These are phyloP conservation scores for Erysimum cheiranthoides DNA, from an alignment of 345 rosid genomes.

Conservation along the genomic window DNA sequence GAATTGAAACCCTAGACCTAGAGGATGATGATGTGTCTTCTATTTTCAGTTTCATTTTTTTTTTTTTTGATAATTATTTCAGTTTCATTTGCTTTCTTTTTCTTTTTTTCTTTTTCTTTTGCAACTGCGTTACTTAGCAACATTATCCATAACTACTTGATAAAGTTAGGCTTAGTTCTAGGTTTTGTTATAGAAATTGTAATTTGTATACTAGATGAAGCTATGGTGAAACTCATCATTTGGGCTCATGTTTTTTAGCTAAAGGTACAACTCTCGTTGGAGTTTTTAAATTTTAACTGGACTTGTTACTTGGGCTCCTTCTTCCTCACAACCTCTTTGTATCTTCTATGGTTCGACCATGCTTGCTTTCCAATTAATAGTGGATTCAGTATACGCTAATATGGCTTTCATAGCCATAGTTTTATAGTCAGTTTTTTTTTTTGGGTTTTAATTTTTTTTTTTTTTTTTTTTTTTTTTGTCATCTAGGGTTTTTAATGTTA, in stretches of 20 bases:
- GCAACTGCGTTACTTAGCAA: not conserved
- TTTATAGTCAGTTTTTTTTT: too few relatives aligned
- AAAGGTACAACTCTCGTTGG: not conserved
- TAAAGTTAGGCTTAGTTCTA: not conserved
- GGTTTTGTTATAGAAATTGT: not conserved
- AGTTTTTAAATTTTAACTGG: not conserved
- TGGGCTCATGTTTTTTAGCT: not conserved
- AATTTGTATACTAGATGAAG: not conserved
- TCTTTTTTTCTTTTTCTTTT: too few relatives aligned
- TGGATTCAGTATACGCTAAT: too few relatives aligned
- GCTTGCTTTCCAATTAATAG: not conserved
- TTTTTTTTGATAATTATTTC: not conserved
- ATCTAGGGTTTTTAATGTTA: too few relatives aligned
- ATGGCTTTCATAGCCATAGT: too few relatives aligned
- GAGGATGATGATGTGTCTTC: not conserved
- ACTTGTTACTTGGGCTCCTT: not conserved
- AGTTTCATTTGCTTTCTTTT: not conserved
- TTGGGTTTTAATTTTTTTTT: too few relatives aligned
- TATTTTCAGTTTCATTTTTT: not conserved
- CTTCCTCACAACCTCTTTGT: not conserved
- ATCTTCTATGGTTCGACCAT: not conserved
- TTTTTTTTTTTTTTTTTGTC: too few relatives aligned
- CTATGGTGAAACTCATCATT: not conserved
- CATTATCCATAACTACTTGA: not conserved
- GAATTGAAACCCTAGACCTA: conserved; percentile 10